A percentile compares a stretch with the other conserved stretches of the same genome.
phyloP scores from a whole-genome alignment of 148 eudicot genomes.

The Amaranthus cruentus region DNA sequence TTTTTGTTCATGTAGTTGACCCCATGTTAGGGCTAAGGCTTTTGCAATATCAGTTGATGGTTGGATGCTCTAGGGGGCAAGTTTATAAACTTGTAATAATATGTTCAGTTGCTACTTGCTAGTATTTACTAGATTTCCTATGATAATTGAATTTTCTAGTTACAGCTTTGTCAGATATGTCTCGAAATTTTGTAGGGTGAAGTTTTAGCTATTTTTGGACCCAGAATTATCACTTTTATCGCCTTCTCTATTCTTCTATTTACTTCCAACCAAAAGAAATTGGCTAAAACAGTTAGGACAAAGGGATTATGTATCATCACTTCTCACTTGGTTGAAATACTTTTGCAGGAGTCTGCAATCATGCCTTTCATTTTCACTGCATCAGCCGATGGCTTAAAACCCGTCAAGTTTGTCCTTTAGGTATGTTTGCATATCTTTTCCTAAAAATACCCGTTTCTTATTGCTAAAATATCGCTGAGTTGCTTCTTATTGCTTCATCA shows the following conservation, averaged over 20 bases:
- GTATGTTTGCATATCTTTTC: slow-evolving; percentile 25
- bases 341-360: slow-evolving; percentile 50
- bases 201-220: neutral
- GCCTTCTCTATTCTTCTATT: neutral
- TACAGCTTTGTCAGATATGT: neutral
- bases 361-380: slow-evolving; percentile 94
- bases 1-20: too few relatives aligned
- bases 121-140: too few relatives aligned
- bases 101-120: too few relatives aligned
- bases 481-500: slow-evolving; percentile 23
- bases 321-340: neutral
- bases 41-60: too few relatives aligned
- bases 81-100: too few relatives aligned
- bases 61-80: too few relatives aligned
- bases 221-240: neutral
- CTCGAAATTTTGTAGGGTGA: neutral
- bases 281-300: too few relatives aligned
- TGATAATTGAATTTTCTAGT: neutral
- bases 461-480: neutral
- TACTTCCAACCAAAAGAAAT: too few relatives aligned
- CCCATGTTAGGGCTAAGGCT: too few relatives aligned
- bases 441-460: neutral
- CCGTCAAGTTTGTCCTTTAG: slow-evolving; percentile 93
- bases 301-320: neutral
- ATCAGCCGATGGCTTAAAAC: slow-evolving; percentile 94